Conservation (phyloP, 805 yeast genomes). For the Yarrowia deformans region DNA sequence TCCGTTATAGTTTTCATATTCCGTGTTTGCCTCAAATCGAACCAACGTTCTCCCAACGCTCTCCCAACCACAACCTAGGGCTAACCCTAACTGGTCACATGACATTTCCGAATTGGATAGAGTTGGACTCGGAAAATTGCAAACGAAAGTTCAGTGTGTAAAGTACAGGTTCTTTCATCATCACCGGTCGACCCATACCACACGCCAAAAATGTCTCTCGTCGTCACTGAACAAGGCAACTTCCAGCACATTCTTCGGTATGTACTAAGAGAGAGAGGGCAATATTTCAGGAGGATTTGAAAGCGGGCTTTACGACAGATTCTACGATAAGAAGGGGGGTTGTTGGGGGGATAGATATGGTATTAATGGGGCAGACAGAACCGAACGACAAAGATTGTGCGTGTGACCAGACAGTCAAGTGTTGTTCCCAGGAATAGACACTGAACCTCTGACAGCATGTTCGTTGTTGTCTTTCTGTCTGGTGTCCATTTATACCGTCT, state of each 20-base stretch:
- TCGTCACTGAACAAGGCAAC: slow-evolving; percentile 98
- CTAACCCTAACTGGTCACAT: slow-evolving; percentile 25
- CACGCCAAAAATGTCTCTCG: slow-evolving; percentile 80
- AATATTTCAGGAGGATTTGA: background rate
- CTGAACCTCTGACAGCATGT: too few relatives aligned
- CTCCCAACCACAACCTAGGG: background rate
- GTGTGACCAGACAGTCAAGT: background rate
- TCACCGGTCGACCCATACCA: slow-evolving; percentile 37
- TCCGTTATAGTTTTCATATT: too few relatives aligned
- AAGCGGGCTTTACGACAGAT: too few relatives aligned
- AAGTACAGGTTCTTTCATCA: slow-evolving; percentile 35
- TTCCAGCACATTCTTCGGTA: slow-evolving; percentile 99
- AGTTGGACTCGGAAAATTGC: slow-evolving; percentile 39
- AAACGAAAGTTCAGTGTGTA: slow-evolving; percentile 31
- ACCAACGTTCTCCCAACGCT: background rate
- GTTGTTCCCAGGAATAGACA: too few relatives aligned
- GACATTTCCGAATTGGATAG: slow-evolving; percentile 33
- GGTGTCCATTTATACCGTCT: too few relatives aligned
- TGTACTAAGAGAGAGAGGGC: slow-evolving; percentile 52
- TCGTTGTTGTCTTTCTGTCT: too few relatives aligned
- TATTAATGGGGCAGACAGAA: background rate
- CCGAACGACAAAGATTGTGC: background rate
- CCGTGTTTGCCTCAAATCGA: background rate
- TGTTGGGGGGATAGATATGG: background rate
- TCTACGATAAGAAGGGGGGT: too few relatives aligned